These are phyloP conservation scores for Dioscorea cayenensis DNA, from an alignment of 116 monocot species.

Conservation along the genomic window DNA sequence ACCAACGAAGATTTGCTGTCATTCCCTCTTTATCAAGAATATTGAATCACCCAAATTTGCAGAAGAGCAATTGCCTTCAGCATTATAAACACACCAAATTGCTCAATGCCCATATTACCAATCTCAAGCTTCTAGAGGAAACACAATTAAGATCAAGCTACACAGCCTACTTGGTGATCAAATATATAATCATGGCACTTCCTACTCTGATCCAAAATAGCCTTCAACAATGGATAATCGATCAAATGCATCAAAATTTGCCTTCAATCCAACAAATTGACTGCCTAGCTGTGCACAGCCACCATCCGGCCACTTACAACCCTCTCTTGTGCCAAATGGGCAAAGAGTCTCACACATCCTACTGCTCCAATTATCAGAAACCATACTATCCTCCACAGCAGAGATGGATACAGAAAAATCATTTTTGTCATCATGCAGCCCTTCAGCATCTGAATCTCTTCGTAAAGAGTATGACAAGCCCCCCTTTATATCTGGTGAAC, in stretches of 20 bases:
- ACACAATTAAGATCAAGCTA: too few relatives aligned
- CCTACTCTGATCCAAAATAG: conserved; percentile 65
- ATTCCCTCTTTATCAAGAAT: too few relatives aligned
- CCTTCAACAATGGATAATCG: conserved; percentile 68
- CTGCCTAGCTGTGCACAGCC: conserved; percentile 75
- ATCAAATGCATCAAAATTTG: conserved; percentile 91
- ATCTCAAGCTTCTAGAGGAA: too few relatives aligned
- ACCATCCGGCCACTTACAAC: conserved; percentile 90
- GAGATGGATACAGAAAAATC: conserved; percentile 65
- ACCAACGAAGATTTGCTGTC: too few relatives aligned
- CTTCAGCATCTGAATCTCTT: conserved; percentile 15
- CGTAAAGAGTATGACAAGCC: conserved; percentile 5
- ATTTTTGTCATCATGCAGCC: conserved; percentile 15
- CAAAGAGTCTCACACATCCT: conserved; percentile 62
- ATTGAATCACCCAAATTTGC: too few relatives aligned
- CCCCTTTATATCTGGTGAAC: conserved; percentile 14
- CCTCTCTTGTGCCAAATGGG: conserved; percentile 70
- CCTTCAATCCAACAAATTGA: conserved; percentile 85
- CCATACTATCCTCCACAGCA: conserved; percentile 43
- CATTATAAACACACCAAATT: too few relatives aligned
- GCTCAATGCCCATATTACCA: too few relatives aligned
- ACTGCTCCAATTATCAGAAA: conserved; percentile 22
- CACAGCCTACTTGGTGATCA: too few relatives aligned
- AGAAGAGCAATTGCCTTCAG: too few relatives aligned
- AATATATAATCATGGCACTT: neutral